Percentiles rank a stretch among this genome's conserved stretches.
These are phyloP conservation scores for Xenoacremonium recifei DNA, from an alignment of 2,329 filamentous ascomycete genomes.

Conservation along the genomic window DNA sequence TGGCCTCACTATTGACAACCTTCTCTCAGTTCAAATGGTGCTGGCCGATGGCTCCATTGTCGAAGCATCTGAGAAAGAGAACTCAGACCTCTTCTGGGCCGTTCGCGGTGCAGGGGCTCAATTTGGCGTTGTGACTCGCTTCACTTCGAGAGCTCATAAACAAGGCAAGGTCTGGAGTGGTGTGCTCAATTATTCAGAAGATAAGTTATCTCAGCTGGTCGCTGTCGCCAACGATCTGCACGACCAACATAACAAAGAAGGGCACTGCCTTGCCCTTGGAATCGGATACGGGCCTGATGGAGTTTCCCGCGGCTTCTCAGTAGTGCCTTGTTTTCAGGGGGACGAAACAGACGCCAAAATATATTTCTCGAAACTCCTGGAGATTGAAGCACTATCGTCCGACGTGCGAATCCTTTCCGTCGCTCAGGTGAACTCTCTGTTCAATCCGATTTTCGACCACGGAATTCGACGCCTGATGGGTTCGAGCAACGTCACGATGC, in stretches of 20 bases:
- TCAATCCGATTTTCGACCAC: constrained; percentile 24
- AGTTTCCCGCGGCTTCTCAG: constrained; percentile 12
- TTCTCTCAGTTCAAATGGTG: constrained; percentile 38
- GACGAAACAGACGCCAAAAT: constrained; percentile 10
- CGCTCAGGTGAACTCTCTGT: constrained; percentile 20
- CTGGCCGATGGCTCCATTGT: constrained; percentile 35
- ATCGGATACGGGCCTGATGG: constrained; percentile 21
- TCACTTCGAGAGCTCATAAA: constrained; percentile 26
- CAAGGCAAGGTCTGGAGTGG: constrained; percentile 33
- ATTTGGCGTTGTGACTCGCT: constrained; percentile 42
- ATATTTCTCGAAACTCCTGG: constrained; percentile 20
- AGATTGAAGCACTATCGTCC: constrained; percentile 5
- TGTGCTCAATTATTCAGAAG: constrained; percentile 20
- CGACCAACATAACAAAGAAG: constrained; percentile 10
- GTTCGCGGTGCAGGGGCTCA: constrained; percentile 46
- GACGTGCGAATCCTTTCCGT: constrained; percentile 17
- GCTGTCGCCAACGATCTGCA: constrained; percentile 20
- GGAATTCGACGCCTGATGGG: constrained; percentile 25
- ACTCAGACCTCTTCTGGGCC: constrained; percentile 48
- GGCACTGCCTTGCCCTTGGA: constrained; percentile 22
- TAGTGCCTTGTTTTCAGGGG: constrained; percentile 21
- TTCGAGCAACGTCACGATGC: constrained; percentile 29
- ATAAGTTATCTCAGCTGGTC: constrained; percentile 24
- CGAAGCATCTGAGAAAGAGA: constrained; percentile 36
- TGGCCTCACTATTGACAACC: constrained; percentile 48